Evolutionary conservation across 495 filamentous ascomycete species (phyloP).

Genomic region (Trichocladium uniseriatum): DNA sequence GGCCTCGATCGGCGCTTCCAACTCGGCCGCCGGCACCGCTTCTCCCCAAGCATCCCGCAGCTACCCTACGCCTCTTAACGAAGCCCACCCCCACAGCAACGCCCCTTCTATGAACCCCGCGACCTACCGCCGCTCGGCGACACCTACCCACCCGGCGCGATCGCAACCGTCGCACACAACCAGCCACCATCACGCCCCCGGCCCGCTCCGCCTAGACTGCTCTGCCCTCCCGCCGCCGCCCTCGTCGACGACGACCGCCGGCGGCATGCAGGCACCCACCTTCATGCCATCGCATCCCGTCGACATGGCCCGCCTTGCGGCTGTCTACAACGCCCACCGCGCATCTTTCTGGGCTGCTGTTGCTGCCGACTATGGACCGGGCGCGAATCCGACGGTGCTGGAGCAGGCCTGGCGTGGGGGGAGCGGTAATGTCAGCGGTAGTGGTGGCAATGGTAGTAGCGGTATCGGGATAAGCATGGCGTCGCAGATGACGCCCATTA

Average conservation of each 20-base stretch:
- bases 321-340: constrained; percentile 60
- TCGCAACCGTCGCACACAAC: constrained; percentile 16
- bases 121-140: constrained; percentile 14
- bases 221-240: constrained; percentile 32
- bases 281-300: constrained; percentile 34
- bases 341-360: constrained; percentile 63
- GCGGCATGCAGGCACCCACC: constrained; percentile 12
- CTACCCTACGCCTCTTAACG: constrained; percentile 29
- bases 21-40: constrained; percentile 17
- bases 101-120: constrained; percentile 21
- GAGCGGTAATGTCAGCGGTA: constrained; percentile 12
- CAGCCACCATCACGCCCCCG: constrained; percentile 14
- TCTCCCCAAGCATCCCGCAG: constrained; percentile 27
- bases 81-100: constrained; percentile 26
- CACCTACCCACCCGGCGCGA: constrained; percentile 21
- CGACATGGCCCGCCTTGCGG: constrained; percentile 57
- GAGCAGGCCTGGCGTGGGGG: constrained; percentile 57
- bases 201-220: constrained; percentile 44
- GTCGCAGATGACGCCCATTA: constrained; percentile 34
- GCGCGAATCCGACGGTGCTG: constrained; percentile 52
- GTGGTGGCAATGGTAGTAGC: neutral
- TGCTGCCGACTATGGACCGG: constrained; percentile 58
- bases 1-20: constrained; percentile 10
- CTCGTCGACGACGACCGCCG: constrained; percentile 21
- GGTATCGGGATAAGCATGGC: constrained; percentile 12